phyloP scores from a whole-genome alignment of 345 rosid genomes.

The Eucalyptus erythrocorys region DNA sequence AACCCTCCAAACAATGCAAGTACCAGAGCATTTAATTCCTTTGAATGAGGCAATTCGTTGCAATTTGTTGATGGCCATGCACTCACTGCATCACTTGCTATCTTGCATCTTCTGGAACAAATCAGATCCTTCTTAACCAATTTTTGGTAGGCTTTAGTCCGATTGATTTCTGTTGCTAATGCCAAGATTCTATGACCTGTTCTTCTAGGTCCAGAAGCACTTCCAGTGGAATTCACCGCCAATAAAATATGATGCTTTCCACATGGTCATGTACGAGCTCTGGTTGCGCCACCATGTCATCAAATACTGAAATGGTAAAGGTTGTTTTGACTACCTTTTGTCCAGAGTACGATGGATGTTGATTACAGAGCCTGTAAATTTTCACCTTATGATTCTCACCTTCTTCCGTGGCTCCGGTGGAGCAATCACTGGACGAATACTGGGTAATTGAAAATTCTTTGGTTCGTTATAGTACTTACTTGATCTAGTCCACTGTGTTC shows the following conservation, averaged over 20 bases:
- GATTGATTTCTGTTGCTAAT: background rate
- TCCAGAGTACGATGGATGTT: background rate
- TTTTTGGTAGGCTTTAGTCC: background rate
- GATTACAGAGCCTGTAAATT: background rate
- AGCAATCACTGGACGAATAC: background rate
- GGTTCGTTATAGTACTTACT: background rate
- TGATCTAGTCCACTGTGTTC: background rate
- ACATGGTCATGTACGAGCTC: conserved; percentile 92
- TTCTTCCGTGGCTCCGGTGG: background rate
- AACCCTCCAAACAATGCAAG: background rate
- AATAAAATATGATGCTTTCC: conserved; percentile 65
- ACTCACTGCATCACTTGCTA: background rate
- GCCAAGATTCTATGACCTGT: background rate
- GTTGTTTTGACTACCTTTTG: background rate
- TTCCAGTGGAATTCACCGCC: conserved; percentile 95
- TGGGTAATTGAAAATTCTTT: background rate
- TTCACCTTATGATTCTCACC: background rate
- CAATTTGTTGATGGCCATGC: background rate
- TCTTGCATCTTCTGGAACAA: background rate
- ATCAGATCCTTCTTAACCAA: background rate
- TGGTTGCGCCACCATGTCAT: conserved; percentile 92
- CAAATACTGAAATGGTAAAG: conserved; percentile 32
- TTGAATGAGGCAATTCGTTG: background rate
- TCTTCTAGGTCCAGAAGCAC: conserved; percentile 76
- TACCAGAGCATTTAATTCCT: background rate